Evolutionary conservation across 208 protist genomes (phyloP).

Genomic region (Leishmania aethiopica): DNA sequence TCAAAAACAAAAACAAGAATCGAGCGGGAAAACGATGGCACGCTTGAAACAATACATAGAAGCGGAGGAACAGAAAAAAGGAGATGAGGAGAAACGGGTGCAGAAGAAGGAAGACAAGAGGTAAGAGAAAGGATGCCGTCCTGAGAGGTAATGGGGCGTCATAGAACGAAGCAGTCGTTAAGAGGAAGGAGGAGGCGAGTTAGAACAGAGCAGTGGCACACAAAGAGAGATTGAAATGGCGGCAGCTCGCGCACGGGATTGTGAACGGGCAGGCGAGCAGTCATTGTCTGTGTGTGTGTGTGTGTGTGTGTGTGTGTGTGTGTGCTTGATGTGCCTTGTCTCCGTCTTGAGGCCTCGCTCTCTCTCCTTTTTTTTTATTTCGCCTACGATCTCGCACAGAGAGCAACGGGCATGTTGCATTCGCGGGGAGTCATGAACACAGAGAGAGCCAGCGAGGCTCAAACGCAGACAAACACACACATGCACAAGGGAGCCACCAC

Average conservation of each 20-base stretch:
- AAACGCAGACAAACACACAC: background rate
- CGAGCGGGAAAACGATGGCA: background rate
- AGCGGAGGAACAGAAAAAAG: background rate
- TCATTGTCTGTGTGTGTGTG: background rate
- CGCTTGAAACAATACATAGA: background rate
- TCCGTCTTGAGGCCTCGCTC: background rate
- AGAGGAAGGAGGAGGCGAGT: background rate
- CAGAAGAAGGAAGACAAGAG: background rate
- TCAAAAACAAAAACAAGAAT: background rate
- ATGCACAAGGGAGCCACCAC: background rate
- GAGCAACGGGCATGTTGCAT: background rate
- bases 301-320: background rate
- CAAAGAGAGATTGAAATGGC: background rate
- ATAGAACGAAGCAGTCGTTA: too few relatives aligned
- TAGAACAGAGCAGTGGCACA: background rate
- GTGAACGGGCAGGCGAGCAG: background rate
- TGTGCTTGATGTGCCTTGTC: background rate
- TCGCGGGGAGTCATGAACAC: background rate
- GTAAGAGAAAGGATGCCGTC: background rate
- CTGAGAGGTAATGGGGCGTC: background rate
- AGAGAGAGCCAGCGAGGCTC: background rate
- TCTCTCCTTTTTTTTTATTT: background rate
- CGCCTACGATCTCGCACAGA: background rate
- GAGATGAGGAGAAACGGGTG: background rate
- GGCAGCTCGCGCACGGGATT: background rate